Percentiles rank a stretch among this genome's conserved stretches.
Evolutionary conservation across 345 rosid genomes (phyloP).

Genomic region (Acer negundo): DNA sequence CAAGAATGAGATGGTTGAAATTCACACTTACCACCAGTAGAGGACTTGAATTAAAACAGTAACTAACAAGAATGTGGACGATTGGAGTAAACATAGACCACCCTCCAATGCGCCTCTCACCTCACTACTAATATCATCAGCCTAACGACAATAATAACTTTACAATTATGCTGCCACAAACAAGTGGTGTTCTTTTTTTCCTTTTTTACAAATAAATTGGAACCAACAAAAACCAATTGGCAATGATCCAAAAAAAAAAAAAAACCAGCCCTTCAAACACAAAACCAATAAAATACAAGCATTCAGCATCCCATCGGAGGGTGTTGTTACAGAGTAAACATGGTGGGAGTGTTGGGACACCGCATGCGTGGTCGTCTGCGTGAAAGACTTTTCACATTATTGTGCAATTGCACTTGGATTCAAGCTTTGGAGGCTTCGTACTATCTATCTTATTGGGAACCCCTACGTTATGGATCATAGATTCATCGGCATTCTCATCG

Average conservation of each 20-base stretch:
- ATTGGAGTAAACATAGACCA: slow-evolving; percentile 22
- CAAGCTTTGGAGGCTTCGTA: slow-evolving; percentile 79
- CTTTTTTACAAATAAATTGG: slow-evolving; percentile 37
- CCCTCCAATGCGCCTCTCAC: slow-evolving; percentile 33
- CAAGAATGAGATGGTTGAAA: slow-evolving; percentile 17
- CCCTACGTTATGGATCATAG: slow-evolving; percentile 59
- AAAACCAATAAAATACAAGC: slow-evolving; percentile 26
- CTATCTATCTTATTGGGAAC: slow-evolving; percentile 61
- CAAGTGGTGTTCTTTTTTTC: slow-evolving; percentile 27
- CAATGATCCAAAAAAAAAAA: slow-evolving; percentile 25
- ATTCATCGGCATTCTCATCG: slow-evolving; percentile 74
- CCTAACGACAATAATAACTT: slow-evolving; percentile 40
- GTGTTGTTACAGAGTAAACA: neutral
- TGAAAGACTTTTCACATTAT: slow-evolving; percentile 66
- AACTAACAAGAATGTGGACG: slow-evolving; percentile 28
- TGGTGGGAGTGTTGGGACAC: slow-evolving; percentile 17
- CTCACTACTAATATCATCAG: slow-evolving; percentile 23
- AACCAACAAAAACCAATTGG: slow-evolving; percentile 39
- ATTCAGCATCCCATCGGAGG: slow-evolving; percentile 20
- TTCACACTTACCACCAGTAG: slow-evolving; percentile 26
- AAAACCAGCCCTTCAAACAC: slow-evolving; percentile 38
- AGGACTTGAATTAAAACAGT: slow-evolving; percentile 8
- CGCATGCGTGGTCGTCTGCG: slow-evolving; percentile 12
- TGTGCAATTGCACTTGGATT: slow-evolving; percentile 96
- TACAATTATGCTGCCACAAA: slow-evolving; percentile 54